Percentiles rank a stretch among this genome's conserved stretches.
These are phyloP conservation scores for Dryadomyces quercivorus DNA, from an alignment of 2,329 filamentous ascomycete genomes.

Conservation along the genomic window DNA sequence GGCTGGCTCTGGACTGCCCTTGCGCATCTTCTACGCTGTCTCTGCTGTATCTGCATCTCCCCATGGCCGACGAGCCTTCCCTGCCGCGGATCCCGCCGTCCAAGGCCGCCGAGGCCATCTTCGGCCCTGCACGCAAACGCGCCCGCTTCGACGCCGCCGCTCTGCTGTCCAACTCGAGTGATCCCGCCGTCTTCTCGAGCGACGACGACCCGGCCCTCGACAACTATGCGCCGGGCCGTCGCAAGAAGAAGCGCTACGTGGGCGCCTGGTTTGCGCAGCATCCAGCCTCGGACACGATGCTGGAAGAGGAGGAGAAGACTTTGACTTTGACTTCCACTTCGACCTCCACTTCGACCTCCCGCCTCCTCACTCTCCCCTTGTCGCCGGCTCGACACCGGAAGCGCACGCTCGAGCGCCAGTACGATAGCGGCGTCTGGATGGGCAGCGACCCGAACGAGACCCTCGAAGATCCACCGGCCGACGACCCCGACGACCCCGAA, in stretches of 20 bases:
- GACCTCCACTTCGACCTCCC: too few species aligned
- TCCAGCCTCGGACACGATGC: conserved; percentile 11
- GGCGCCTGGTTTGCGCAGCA: conserved; percentile 57
- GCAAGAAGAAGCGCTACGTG: conserved; percentile 46
- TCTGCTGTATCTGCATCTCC: not conserved
- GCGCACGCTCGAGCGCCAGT: conserved; percentile 43
- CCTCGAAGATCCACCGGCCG: conserved; percentile 9
- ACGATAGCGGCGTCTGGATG: conserved; percentile 57
- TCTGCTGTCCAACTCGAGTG: conserved; percentile 49
- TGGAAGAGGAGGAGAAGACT: conserved; percentile 7
- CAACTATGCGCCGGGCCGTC: conserved; percentile 39
- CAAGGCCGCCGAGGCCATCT: conserved; percentile 9
- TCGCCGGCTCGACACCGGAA: conserved; percentile 23
- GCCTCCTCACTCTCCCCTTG: conserved; percentile 1
- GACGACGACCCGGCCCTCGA: conserved; percentile 58
- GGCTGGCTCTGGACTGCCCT: not conserved
- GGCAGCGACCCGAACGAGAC: conserved; percentile 29
- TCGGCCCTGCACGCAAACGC: conserved; percentile 10
- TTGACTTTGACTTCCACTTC: too few species aligned
- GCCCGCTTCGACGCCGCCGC: conserved; percentile 2
- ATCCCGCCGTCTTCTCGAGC: conserved; percentile 59
- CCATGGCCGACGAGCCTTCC: conserved; percentile 12
- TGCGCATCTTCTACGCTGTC: conserved; percentile 8
- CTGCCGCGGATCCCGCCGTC: conserved; percentile 10
- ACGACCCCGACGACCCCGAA: conserved; percentile 11